phyloP scores from a whole-genome alignment of 2,329 filamentous ascomycete genomes.

The Drechslerella coelobrocha region DNA sequence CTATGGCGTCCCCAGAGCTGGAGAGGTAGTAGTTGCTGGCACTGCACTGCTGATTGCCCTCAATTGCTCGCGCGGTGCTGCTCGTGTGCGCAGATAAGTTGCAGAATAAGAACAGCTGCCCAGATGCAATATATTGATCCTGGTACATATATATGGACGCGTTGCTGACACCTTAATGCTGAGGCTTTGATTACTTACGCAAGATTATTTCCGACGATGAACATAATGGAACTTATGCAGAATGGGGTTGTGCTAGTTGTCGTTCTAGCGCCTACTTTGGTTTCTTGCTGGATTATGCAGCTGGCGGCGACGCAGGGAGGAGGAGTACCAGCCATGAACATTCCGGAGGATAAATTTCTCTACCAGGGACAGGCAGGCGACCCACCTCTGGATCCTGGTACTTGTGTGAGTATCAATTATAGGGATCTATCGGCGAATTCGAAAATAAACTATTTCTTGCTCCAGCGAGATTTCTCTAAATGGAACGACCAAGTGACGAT shows the following conservation, averaged over 20 bases:
- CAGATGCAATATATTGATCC: too few species aligned
- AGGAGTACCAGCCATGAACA: background rate
- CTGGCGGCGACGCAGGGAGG: slow-evolving; percentile 9
- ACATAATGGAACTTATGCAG: background rate
- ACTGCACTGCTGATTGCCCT: too few species aligned
- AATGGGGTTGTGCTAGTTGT: background rate
- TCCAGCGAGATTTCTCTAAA: slow-evolving; percentile 19
- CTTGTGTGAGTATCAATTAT: slow-evolving; percentile 27
- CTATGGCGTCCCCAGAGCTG: too few species aligned
- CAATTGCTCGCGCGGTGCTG: too few species aligned
- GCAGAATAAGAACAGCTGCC: too few species aligned
- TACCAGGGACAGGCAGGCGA: slow-evolving; percentile 6
- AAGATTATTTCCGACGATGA: background rate
- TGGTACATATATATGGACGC: too few species aligned
- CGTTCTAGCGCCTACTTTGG: background rate
- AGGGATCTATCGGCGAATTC: background rate
- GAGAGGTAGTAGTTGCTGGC: too few species aligned
- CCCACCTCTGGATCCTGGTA: slow-evolving; percentile 3
- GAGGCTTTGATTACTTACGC: background rate
- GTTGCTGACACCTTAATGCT: too few species aligned
- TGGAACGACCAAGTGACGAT: slow-evolving; percentile 6
- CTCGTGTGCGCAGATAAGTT: too few species aligned
- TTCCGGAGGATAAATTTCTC: too few species aligned
- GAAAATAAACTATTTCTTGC: slow-evolving; percentile 15
- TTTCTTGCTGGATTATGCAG: slow-evolving; percentile 36